Evolutionary conservation across 1,139 yeast species (phyloP), one percentile per base, ranked within the genome.

Genomic region (Suzukiozyma palmioleophila): DNA sequence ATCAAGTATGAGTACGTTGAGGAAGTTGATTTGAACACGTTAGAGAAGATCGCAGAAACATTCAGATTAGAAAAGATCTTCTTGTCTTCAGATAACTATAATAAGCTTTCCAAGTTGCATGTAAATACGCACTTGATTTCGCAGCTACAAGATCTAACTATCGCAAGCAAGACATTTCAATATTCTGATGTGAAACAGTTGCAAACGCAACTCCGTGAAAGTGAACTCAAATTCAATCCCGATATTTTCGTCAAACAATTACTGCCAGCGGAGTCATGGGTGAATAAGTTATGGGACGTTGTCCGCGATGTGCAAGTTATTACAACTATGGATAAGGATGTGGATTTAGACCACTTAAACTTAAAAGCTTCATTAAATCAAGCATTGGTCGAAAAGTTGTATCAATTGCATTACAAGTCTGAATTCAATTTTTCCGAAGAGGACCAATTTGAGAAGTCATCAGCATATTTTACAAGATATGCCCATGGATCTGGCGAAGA

Each of bases 191-290:
- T 55, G 6, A 51, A 54, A 15, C 62, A 54, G 32, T 49, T 63
- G 13, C 52, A 56, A 36, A 47, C 44, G 26, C 56, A 52, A 8
- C 43, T 65, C 1, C 42, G 43, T 3, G 65, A 58, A 22, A 53
- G 64, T 3, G 62, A 61, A 1, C 52, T 67, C 22, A 46, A 50
- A 18, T 58, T 64, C 37, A 50, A 55, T 28, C 35, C 49, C 4
- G 38, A 44, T 36, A 52, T 51, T 2, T 47, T 59, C 1, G 35
- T 49, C 10, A 60, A 57, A 27, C 52, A 52, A 5, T 39, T 69
- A 44, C 14, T 36, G 15, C 44, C 45, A 11, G 56, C 66, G 5
- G 77, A 71, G 37, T 56, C 56, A 1, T 80, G 85, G 84, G 53
- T 73, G 7, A 35, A 42, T 8, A 33, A 39, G 3, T 33, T 49